Percentiles rank a stretch among this genome's conserved stretches.
Conservation (phyloP, 768 basidiomycete species). For the Amanita rimosa region DNA sequence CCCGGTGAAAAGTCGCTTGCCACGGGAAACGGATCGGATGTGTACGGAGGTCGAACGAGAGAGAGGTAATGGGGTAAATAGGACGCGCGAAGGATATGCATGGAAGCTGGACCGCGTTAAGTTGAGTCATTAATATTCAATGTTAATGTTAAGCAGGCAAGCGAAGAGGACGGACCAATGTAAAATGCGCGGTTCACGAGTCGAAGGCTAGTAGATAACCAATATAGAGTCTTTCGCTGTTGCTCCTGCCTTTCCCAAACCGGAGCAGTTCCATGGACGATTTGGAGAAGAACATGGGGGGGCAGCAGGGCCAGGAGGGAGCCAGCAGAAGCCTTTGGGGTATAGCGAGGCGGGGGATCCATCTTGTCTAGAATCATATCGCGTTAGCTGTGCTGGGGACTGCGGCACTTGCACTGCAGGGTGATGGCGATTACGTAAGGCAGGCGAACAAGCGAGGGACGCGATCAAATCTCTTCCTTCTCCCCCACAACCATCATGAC, state of each 20-base stretch:
- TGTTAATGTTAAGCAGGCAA: conserved; percentile 1
- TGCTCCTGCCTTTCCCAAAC: conserved; percentile 23
- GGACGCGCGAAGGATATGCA: conserved; percentile 70
- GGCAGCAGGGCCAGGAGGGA: conserved; percentile 30
- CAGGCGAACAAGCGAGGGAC: background rate
- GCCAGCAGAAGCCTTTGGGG: background rate
- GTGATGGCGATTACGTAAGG: conserved; percentile 1
- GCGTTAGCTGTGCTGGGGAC: background rate
- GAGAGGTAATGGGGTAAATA: conserved; percentile 58
- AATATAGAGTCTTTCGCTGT: conserved; percentile 60
- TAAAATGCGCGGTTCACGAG: conserved; percentile 59
- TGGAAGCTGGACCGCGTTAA: conserved; percentile 39
- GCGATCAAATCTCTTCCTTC: conserved; percentile 5
- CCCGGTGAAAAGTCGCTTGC: conserved; percentile 11
- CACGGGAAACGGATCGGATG: conserved; percentile 69
- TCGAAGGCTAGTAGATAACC: conserved; percentile 53
- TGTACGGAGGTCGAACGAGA: conserved; percentile 56
- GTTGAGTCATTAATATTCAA: background rate
- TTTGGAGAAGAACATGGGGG: conserved; percentile 53
- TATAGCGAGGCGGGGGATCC: conserved; percentile 8
- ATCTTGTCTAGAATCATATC: conserved; percentile 5
- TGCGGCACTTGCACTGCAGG: background rate
- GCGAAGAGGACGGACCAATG: conserved; percentile 31
- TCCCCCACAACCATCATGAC: conserved; percentile 6
- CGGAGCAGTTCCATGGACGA: conserved; percentile 32